phyloP scores from a whole-genome alignment of 2,329 filamentous ascomycete species.

The Alternaria ethzedia region DNA sequence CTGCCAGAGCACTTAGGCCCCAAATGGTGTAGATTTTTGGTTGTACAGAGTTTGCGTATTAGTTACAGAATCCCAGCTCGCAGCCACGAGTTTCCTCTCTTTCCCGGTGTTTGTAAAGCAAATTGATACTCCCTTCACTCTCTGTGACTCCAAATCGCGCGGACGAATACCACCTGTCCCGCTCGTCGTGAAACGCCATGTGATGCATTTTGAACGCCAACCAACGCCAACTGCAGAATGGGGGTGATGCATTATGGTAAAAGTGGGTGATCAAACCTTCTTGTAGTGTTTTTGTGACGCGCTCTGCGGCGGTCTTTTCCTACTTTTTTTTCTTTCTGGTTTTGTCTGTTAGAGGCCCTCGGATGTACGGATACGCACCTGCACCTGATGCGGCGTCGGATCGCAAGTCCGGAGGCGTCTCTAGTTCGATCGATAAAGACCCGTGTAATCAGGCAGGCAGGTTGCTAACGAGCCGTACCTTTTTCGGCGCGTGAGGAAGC shows the following conservation, averaged over 20 bases:
- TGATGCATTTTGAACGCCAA: constrained; percentile 15
- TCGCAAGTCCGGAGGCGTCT: constrained; percentile 9
- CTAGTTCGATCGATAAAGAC: background rate
- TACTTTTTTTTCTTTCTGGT: constrained; percentile 33
- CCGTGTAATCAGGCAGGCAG: constrained; percentile 12
- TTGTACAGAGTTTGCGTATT: constrained; percentile 25
- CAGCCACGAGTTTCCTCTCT: background rate
- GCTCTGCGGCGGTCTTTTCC: constrained; percentile 24
- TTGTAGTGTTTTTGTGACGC: constrained; percentile 15
- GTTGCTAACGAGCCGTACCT: constrained; percentile 14
- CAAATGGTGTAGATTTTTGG: constrained; percentile 30
- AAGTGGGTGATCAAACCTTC: constrained; percentile 15
- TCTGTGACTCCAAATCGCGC: constrained; percentile 4
- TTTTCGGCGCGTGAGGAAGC: constrained; percentile 18
- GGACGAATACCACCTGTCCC: constrained; percentile 2
- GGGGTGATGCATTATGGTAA: constrained; percentile 4
- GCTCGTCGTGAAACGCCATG: constrained; percentile 6
- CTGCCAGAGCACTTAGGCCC: constrained; percentile 11
- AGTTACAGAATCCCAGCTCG: constrained; percentile 21
- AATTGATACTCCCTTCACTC: background rate
- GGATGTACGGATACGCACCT: constrained; percentile 24
- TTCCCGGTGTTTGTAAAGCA: constrained; percentile 1
- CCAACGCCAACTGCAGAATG: constrained; percentile 10
- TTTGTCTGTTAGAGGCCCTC: constrained; percentile 28
- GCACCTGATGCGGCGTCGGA: constrained; percentile 19